Evolutionary conservation across 208 protist species (phyloP).

Genomic region (Novymonas esmeraldas): DNA sequence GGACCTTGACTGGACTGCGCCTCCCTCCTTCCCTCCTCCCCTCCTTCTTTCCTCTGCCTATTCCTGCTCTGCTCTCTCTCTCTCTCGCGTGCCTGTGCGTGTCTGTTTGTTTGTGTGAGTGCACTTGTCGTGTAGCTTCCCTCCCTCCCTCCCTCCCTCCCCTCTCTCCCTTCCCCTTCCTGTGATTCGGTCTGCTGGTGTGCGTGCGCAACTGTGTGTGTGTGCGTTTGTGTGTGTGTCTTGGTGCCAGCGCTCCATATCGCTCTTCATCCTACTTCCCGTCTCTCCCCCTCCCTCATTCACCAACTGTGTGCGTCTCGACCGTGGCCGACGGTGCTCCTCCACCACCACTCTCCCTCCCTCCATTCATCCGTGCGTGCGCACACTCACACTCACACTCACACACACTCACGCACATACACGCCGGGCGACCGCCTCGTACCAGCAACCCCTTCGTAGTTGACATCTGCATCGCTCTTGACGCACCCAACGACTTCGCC

Average conservation of each 20-base stretch:
- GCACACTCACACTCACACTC: background rate
- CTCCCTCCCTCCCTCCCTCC: background rate
- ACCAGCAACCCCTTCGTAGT: too few species aligned
- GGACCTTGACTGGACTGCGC: too few species aligned
- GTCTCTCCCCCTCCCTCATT: background rate
- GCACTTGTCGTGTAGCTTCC: background rate
- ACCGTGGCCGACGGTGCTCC: too few species aligned
- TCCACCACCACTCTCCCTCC: background rate
- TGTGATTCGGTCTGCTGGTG: constrained; percentile 21
- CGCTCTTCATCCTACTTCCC: background rate
- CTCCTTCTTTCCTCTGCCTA: background rate
- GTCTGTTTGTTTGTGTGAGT: background rate
- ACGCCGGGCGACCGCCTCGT: too few species aligned
- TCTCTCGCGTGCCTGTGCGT: background rate
- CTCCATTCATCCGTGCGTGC: background rate
- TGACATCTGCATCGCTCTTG: background rate
- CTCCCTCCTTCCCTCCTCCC: background rate
- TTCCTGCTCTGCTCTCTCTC: constrained; percentile 7
- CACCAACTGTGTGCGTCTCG: background rate
- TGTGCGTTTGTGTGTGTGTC: background rate
- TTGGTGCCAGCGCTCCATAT: background rate
- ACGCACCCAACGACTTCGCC: background rate
- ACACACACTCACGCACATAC: background rate
- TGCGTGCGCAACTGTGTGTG: too few species aligned
- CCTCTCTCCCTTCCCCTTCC: constrained; percentile 9